These are phyloP conservation scores for Rickenella mellea DNA, from an alignment of 768 basidiomycete species.

Conservation along the genomic window DNA sequence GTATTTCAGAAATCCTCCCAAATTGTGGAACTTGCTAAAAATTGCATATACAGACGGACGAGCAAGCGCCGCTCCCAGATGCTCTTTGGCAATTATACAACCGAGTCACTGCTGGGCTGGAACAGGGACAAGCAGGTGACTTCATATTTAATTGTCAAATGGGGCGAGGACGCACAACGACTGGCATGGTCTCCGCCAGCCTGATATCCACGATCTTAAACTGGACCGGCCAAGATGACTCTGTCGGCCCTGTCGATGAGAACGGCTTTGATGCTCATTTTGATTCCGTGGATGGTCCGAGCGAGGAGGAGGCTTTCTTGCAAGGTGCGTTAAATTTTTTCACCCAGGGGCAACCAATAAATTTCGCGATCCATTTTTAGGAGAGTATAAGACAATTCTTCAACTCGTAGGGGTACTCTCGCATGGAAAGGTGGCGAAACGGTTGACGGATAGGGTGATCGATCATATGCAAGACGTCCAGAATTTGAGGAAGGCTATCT, in stretches of 20 bases:
- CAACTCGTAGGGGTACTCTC: constrained; percentile 89
- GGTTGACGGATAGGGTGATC: constrained; percentile 77
- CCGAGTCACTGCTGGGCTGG: constrained; percentile 46
- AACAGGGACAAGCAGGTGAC: constrained; percentile 51
- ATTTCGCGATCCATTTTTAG: constrained; percentile 31
- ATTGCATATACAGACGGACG: constrained; percentile 68
- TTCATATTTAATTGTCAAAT: constrained; percentile 97
- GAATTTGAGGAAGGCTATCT: constrained; percentile 90
- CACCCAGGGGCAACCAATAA: background rate
- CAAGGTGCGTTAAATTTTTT: constrained; percentile 43
- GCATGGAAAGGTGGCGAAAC: constrained; percentile 88
- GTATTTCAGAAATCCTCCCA: background rate
- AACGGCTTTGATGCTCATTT: too few relatives aligned
- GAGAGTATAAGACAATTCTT: constrained; percentile 94
- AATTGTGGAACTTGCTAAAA: constrained; percentile 4
- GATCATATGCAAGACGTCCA: constrained; percentile 96
- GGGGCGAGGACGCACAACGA: constrained; percentile 87
- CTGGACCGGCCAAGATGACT: constrained; percentile 39
- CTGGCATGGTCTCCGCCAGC: constrained; percentile 89
- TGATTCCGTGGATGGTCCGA: constrained; percentile 71
- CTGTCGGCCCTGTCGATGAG: constrained; percentile 27
- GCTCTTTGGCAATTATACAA: constrained; percentile 74
- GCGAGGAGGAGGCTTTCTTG: constrained; percentile 82
- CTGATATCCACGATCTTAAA: constrained; percentile 68
- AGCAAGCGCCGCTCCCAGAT: constrained; percentile 89